A percentile compares a stretch with the other conserved stretches of the same genome.
Conservation (phyloP, 768 basidiomycete genomes). For the Macrolepiota dolichaula region DNA sequence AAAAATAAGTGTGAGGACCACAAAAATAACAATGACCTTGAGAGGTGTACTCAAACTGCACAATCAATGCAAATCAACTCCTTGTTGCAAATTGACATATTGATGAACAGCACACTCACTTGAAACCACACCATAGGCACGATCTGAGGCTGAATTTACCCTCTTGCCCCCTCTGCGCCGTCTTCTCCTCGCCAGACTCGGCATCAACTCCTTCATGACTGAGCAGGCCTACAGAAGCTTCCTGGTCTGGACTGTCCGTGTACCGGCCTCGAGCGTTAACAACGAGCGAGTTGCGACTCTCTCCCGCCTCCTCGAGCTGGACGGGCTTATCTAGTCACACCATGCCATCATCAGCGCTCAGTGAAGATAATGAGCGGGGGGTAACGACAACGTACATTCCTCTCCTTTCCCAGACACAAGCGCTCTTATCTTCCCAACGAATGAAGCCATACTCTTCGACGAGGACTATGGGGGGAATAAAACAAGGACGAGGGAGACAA, state of each 20-base stretch:
- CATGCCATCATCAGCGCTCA: not conserved
- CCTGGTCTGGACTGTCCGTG: constrained; percentile 1
- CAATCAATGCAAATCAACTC: not conserved
- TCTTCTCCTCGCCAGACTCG: constrained; percentile 24
- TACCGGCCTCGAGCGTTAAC: constrained; percentile 7
- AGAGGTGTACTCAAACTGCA: constrained; percentile 50
- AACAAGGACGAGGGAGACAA: not conserved
- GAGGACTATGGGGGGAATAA: not conserved
- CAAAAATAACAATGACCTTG: constrained; percentile 53
- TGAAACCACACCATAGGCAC: constrained; percentile 50
- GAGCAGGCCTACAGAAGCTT: constrained; percentile 19
- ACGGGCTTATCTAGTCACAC: constrained; percentile 36
- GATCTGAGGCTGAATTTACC: constrained; percentile 21
- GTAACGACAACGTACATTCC: constrained; percentile 33
- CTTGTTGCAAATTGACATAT: not conserved
- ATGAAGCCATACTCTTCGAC: constrained; percentile 17
- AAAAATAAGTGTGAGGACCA: constrained; percentile 36
- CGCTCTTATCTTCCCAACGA: constrained; percentile 40
- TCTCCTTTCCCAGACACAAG: constrained; percentile 46
- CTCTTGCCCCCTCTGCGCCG: constrained; percentile 23
- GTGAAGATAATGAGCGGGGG: not conserved
- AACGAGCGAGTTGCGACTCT: constrained; percentile 23
- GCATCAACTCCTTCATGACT: constrained; percentile 30
- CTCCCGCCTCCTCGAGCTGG: constrained; percentile 39
- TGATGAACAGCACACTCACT: constrained; percentile 28